A percentile compares a stretch with the other conserved stretches of the same genome.
These are phyloP conservation scores for Pythium rishiriense DNA, from an alignment of 352 stramenopile genomes.

Conservation along the genomic window DNA sequence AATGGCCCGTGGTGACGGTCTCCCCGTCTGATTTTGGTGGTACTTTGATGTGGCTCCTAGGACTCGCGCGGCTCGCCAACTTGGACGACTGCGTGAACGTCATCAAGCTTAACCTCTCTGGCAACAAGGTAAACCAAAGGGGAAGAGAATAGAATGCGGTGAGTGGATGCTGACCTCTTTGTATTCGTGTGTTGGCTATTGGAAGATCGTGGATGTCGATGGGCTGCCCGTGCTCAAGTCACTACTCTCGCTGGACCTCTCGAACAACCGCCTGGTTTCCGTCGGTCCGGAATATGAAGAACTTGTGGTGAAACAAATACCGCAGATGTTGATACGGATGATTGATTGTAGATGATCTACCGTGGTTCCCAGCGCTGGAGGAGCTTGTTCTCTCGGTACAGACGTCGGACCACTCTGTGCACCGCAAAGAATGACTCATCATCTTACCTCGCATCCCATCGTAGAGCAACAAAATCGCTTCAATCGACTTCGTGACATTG, in stretches of 20 bases:
- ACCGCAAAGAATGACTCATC: too few relatives aligned
- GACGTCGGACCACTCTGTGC: not conserved
- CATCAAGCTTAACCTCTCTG: slow-evolving; percentile 54
- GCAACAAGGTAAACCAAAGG: slow-evolving; percentile 41
- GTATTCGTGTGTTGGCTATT: not conserved
- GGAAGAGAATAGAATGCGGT: not conserved
- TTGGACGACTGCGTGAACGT: slow-evolving; percentile 54
- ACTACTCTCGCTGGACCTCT: slow-evolving; percentile 50
- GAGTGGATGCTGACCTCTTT: not conserved
- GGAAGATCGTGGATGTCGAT: slow-evolving; percentile 51
- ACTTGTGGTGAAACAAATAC: not conserved
- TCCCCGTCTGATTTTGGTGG: not conserved
- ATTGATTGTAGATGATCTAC: slow-evolving; percentile 39
- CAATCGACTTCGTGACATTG: slow-evolving; percentile 44
- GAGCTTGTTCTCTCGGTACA: slow-evolving; percentile 53
- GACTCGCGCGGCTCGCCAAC: slow-evolving; percentile 34
- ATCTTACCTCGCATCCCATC: too few relatives aligned
- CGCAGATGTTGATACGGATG: not conserved
- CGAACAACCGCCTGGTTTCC: slow-evolving; percentile 43
- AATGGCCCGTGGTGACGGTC: too few relatives aligned
- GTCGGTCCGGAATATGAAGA: slow-evolving; percentile 37
- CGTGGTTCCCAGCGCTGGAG: slow-evolving; percentile 43
- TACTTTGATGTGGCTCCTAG: not conserved
- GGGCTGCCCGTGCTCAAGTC: slow-evolving; percentile 44
- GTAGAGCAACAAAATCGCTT: slow-evolving; percentile 53